phyloP scores from a whole-genome alignment of 768 basidiomycete species.

The Collybia nuda region DNA sequence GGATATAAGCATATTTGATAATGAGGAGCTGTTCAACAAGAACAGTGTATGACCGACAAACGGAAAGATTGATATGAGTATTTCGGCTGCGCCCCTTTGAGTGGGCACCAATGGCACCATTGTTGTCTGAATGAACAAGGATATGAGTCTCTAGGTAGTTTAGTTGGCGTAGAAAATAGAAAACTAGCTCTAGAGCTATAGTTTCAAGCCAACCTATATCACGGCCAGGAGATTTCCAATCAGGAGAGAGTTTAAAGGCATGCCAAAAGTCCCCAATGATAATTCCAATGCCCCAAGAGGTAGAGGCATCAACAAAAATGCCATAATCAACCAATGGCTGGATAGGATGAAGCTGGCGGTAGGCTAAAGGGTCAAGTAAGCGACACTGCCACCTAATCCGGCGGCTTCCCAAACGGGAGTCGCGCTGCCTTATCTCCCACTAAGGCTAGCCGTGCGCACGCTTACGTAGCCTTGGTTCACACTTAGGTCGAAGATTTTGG shows the following conservation, averaged over 20 bases:
- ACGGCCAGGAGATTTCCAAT: slow-evolving; percentile 14
- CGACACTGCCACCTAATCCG: too few species aligned
- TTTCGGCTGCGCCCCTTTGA: slow-evolving; percentile 20
- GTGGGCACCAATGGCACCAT: slow-evolving; percentile 25
- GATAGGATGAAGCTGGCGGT: too few species aligned
- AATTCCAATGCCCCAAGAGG: neutral
- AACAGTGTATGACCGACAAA: too few species aligned
- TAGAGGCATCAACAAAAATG: neutral
- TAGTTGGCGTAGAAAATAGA: neutral
- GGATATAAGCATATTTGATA: slow-evolving; percentile 5
- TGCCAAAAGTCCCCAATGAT: neutral
- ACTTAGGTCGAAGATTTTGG: neutral
- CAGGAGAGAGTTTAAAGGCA: slow-evolving; percentile 11
- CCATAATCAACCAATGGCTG: too few species aligned
- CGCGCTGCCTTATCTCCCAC: too few species aligned
- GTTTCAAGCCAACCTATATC: slow-evolving; percentile 26
- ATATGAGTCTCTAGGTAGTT: slow-evolving; percentile 10
- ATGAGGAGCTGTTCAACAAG: slow-evolving; percentile 9
- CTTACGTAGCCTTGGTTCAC: too few species aligned
- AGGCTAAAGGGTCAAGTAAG: too few species aligned
- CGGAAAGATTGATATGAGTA: slow-evolving; percentile 14
- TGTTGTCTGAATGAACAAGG: slow-evolving; percentile 24
- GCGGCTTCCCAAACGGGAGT: too few species aligned
- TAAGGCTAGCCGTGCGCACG: too few species aligned
- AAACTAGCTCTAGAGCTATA: slow-evolving; percentile 25